These are phyloP conservation scores for Blastomyces parvus DNA, from an alignment of 2,329 filamentous ascomycete genomes.

Conservation along the genomic window DNA sequence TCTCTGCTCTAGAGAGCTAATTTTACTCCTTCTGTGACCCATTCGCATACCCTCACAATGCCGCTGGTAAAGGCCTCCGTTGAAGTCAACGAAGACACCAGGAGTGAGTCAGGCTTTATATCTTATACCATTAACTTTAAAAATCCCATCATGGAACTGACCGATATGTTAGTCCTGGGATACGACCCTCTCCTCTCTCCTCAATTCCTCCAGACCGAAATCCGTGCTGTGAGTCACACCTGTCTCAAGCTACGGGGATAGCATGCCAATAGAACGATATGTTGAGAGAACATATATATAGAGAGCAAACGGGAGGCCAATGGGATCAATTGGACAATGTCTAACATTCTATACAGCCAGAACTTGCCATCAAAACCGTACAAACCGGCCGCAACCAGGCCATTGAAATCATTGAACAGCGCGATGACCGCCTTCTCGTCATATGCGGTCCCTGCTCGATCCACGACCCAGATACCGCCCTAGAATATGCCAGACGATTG, in stretches of 20 bases:
- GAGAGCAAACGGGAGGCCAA: not conserved
- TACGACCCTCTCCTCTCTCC: constrained; percentile 91
- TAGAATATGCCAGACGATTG: constrained; percentile 78
- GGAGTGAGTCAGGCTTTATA: constrained; percentile 26
- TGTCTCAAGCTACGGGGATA: constrained; percentile 22
- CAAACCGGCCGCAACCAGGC: constrained; percentile 44
- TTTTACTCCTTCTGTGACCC: not conserved
- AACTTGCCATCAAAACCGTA: constrained; percentile 34
- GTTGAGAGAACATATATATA: not conserved
- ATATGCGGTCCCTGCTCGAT: constrained; percentile 95
- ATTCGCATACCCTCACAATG: constrained; percentile 24
- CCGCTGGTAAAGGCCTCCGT: constrained; percentile 31
- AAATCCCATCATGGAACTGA: constrained; percentile 4
- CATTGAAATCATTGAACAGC: constrained; percentile 62
- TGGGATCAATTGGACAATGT: not conserved
- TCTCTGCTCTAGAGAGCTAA: not conserved
- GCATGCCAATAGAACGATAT: not conserved
- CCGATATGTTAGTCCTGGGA: constrained; percentile 58
- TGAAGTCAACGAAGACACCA: constrained; percentile 38
- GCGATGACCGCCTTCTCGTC: constrained; percentile 80
- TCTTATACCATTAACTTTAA: constrained; percentile 4
- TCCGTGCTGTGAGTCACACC: constrained; percentile 56
- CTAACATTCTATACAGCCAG: constrained; percentile 23
- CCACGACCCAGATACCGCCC: constrained; percentile 78
- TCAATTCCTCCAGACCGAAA: constrained; percentile 74